phyloP scores from a whole-genome alignment of 352 stramenopile species.

The Globisporangium barbulae region DNA sequence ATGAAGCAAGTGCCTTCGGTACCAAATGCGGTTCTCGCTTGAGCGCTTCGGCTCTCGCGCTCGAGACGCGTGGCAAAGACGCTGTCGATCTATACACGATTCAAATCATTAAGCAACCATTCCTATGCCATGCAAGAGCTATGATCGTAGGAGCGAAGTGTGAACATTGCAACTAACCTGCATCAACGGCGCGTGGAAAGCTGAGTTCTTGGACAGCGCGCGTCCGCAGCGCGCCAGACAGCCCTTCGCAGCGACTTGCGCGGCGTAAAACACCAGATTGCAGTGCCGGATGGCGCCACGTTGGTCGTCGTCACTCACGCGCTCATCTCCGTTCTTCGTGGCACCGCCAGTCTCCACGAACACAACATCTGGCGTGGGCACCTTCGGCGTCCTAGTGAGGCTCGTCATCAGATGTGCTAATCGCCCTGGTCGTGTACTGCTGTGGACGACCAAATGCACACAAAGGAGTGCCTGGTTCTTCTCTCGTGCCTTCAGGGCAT shows the following conservation, averaged over 20 bases:
- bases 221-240: conserved; percentile 14
- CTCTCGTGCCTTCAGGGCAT: not conserved
- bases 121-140: not conserved
- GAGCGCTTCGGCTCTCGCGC: not conserved
- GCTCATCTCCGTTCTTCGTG: not conserved
- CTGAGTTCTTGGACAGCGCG: conserved; percentile 5
- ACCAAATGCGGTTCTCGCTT: not conserved
- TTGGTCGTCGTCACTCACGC: not conserved
- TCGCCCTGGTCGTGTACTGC: not conserved
- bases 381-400: not conserved
- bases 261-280: conserved; percentile 27
- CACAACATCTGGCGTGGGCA: conserved; percentile 1
- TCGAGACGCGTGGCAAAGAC: conserved; percentile 11
- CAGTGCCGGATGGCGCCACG: conserved; percentile 11
- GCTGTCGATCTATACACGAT: conserved; percentile 2
- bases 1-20: not conserved
- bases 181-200: conserved; percentile 8
- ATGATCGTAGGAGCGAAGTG: too few relatives aligned
- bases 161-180: conserved; percentile 5
- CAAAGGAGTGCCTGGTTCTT: not conserved
- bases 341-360: not conserved
- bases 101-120: not conserved
- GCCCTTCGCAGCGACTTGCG: conserved; percentile 10
- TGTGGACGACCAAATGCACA: not conserved
- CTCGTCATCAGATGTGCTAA: not conserved